These are phyloP conservation scores for Suillus luteus DNA, from an alignment of 768 basidiomycete species.

Conservation along the genomic window DNA sequence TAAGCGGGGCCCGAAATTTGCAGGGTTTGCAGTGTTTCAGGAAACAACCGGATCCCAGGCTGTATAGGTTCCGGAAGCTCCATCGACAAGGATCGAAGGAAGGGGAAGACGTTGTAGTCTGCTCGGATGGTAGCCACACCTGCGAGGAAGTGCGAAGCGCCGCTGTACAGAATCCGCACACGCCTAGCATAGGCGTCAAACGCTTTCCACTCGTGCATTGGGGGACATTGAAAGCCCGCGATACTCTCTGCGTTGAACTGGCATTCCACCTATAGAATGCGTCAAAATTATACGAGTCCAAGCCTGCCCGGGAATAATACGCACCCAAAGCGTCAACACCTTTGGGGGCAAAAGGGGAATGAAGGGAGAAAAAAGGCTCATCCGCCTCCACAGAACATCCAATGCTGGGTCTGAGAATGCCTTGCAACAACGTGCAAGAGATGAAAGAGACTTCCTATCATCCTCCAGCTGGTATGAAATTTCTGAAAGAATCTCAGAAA, in stretches of 20 bases:
- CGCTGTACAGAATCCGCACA: slow-evolving; percentile 14
- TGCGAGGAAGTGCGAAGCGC: slow-evolving; percentile 20
- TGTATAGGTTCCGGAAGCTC: slow-evolving; percentile 17
- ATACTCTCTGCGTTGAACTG: slow-evolving; percentile 9
- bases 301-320: neutral
- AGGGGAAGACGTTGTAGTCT: slow-evolving; percentile 17
- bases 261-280: neutral
- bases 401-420: slow-evolving; percentile 16
- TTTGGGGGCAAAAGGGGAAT: slow-evolving; percentile 18
- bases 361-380: slow-evolving; percentile 21
- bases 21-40: slow-evolving; percentile 18
- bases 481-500: slow-evolving; percentile 19
- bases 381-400: slow-evolving; percentile 23
- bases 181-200: slow-evolving; percentile 23
- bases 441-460: slow-evolving; percentile 13
- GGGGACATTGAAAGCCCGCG: slow-evolving; percentile 16
- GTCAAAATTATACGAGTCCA: neutral
- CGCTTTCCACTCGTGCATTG: slow-evolving; percentile 16
- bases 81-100: slow-evolving; percentile 16
- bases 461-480: slow-evolving; percentile 18
- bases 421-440: slow-evolving; percentile 18
- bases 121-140: slow-evolving; percentile 18
- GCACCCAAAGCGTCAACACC: slow-evolving; percentile 18
- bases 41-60: slow-evolving; percentile 18
- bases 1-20: slow-evolving; percentile 18